Evolutionary conservation across 768 basidiomycete genomes (phyloP), one percentile per base, ranked within the genome.

Genomic region (Suillus clintonianus): DNA sequence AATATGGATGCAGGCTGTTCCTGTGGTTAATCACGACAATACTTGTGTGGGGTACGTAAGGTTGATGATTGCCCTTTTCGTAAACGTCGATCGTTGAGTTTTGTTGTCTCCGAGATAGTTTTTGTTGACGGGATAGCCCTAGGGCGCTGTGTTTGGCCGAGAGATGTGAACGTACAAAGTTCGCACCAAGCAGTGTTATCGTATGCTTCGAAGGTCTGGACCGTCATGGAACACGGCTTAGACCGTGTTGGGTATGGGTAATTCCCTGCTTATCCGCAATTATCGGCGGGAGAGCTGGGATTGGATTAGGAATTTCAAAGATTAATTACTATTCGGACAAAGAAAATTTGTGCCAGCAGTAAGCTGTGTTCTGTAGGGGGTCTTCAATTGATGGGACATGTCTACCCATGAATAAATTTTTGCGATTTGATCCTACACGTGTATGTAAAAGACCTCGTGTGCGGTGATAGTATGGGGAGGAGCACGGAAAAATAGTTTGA

Each of bases 361-460:
- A 13, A 5, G 37, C 19, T 50, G 41, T 47, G 17, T 22, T 55
- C 6, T 55, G 14, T 39, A 34, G 27, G 27, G 27, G 27, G 27
- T 27, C 9, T 22, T 41, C 34, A 15, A 27, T 36, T 54, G 53
- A 27, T 45, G 32, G 48, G 27, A 32, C 6, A 58, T n/a, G 37
- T 22, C 22, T 37, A 10, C 1, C 10, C 48, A 50, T 51, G 39
- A 27, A 59, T 36, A 53, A 43, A 11, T 14, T 47, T 24, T 36
- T 55, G 60, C 14, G 34, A 53, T 45, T 30, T 56, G 59, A 60
- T 47, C 27, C 24, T 47, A 34, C 59, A 53, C 51, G 48, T 61
- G 54, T 61, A 56, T 61, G 60, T 61, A 59, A 61, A 56, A 4
- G 13, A 32, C 56, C 60, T 61, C 56, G 60, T 61, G 60, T 15